phyloP scores from a whole-genome alignment of 306 rosid genomes.

The Urtica urens region DNA sequence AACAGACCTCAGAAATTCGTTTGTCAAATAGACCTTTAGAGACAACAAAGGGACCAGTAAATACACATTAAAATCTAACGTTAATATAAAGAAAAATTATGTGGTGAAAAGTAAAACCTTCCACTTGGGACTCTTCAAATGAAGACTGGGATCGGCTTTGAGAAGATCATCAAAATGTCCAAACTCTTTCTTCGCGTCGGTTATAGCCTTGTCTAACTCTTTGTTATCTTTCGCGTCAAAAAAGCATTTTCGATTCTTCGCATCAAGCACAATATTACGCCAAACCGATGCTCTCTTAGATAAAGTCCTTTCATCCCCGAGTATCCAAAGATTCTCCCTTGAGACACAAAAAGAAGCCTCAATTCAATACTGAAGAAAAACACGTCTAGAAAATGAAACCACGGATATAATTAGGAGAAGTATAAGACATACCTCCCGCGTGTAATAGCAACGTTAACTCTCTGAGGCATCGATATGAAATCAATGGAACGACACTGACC shows the following conservation, averaged over 20 bases:
- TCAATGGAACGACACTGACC: conserved; percentile 15
- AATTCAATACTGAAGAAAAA: background rate
- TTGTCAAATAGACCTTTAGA: conserved; percentile 50
- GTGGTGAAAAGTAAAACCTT: conserved; percentile 29
- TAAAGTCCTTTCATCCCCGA: conserved; percentile 46
- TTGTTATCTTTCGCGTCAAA: conserved; percentile 42
- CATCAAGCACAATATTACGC: conserved; percentile 38
- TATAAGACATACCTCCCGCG: conserved; percentile 40
- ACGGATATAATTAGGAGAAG: too few species aligned
- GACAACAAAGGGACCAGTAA: background rate
- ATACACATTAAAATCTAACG: too few species aligned
- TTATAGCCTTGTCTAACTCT: conserved; percentile 35
- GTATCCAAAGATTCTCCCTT: conserved; percentile 62
- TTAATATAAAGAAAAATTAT: background rate
- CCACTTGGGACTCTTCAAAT: conserved; percentile 51
- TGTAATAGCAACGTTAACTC: conserved; percentile 40
- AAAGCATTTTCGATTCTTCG: conserved; percentile 43
- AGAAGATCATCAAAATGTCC: conserved; percentile 51
- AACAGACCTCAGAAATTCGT: conserved; percentile 53
- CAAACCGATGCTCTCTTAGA: conserved; percentile 30
- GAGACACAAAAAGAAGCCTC: background rate
- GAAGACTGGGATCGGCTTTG: conserved; percentile 28
- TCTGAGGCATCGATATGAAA: conserved; percentile 31
- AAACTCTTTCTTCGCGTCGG: conserved; percentile 35
- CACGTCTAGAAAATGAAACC: too few species aligned